phyloP scores from a whole-genome alignment of 2,329 filamentous ascomycete genomes.

The Cladosporium halotolerans region DNA sequence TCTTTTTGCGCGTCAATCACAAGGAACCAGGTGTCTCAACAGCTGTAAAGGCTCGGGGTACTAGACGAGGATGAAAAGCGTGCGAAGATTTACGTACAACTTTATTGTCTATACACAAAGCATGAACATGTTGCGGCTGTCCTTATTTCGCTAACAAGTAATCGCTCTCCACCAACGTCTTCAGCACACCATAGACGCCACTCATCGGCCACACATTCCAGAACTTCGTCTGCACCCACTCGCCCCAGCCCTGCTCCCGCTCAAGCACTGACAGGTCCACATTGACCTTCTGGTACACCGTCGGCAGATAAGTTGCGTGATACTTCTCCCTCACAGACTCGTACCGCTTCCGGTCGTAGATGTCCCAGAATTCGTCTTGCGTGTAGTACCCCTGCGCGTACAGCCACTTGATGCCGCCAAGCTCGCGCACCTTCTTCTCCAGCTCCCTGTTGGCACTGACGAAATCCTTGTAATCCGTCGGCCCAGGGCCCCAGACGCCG shows the following conservation, averaged over 20 bases:
- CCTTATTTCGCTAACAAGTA: slow-evolving; percentile 26
- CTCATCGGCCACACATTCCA: slow-evolving; percentile 31
- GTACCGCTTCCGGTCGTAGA: slow-evolving; percentile 57
- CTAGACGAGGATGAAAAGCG: no score
- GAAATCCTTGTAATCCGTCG: slow-evolving; percentile 40
- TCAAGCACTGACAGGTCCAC: slow-evolving; percentile 30
- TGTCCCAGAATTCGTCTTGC: slow-evolving; percentile 61
- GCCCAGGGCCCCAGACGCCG: slow-evolving; percentile 68
- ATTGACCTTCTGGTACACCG: slow-evolving; percentile 62
- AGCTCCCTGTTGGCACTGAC: slow-evolving; percentile 53
- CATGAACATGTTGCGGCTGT: no score
- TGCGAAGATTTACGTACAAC: no score
- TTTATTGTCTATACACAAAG: no score
- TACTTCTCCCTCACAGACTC: slow-evolving; percentile 54
- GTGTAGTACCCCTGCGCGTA: slow-evolving; percentile 65
- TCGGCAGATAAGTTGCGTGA: slow-evolving; percentile 53
- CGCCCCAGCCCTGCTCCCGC: slow-evolving; percentile 1
- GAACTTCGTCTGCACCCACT: slow-evolving; percentile 8
- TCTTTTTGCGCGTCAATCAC: no score
- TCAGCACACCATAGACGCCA: slow-evolving; percentile 34
- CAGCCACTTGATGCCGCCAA: slow-evolving; percentile 62
- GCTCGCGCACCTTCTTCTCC: slow-evolving; percentile 52
- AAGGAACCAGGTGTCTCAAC: no score
- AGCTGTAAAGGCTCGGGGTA: no score
- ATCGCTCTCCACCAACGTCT: slow-evolving; percentile 33